Base-by-base conservation (phyloP, 192 early-diverging fungal species). In the Coemansia sp. region DNA sequence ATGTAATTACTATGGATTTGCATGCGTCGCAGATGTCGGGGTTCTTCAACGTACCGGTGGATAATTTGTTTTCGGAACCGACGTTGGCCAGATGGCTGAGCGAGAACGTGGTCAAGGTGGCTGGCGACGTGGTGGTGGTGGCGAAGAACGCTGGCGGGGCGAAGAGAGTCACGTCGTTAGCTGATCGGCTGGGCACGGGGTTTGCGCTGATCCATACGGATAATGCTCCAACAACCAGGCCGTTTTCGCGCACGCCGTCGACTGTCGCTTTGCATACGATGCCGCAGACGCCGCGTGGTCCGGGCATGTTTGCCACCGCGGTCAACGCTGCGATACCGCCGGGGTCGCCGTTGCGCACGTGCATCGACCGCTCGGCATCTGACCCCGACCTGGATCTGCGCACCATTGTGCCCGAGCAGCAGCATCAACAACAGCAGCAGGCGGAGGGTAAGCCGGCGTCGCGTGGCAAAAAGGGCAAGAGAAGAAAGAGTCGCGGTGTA, bases 1-100 rank as follows among this genome's bases (percentile, higher is more conserved):
- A 99, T 86, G 88, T 99, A 45, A 97, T 99, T 78, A 99, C 97
- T 9, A 93, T 99, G 91, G 97, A 99, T 67, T 84, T 99, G 64
- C 97, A 99, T 73, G 92, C 93, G 4, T 89, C 91, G 20, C 93
- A 95, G 78, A 94, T 96, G 77, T 94, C 97, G 67, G 97, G 97
- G 38, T 99, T 99, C 85, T 99, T 98, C 73, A 89, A 88, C 69
- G 91, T 91, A 60, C 96, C 97, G 6, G 90, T 96, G 2, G 97
- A 98, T 76, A 99, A 99, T 72, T 85, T 99, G 41, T 89, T 93
- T 52, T 93, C 93, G 36, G 93, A 97, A 78, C 97, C 97, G 51
- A 88, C 89, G 34, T 87, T 98, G 63, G 88, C 87, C 73, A 88
- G 94, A 72, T 98, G 94, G 88, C 93, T 99, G 76, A 78, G 81